These are phyloP conservation scores for Tylopilus rubrobrunneus DNA, from an alignment of 768 basidiomycete genomes.

Conservation along the genomic window DNA sequence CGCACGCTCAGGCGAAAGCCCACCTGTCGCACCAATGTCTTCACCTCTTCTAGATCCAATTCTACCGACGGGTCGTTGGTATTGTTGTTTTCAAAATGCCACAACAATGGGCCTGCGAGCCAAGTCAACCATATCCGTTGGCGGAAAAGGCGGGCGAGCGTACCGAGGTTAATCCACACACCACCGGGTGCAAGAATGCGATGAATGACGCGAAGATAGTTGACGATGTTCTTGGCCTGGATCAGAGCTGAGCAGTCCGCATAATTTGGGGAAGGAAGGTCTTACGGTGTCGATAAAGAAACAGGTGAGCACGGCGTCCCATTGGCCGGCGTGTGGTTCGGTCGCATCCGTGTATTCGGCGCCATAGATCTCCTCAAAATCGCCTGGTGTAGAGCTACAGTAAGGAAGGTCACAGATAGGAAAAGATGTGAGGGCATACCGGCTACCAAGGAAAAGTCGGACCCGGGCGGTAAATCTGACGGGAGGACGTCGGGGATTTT, in stretches of 20 bases:
- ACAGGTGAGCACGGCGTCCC: conserved; percentile 90
- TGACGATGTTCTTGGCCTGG: conserved; percentile 90
- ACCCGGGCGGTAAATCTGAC: conserved; percentile 57
- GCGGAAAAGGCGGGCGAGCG: neutral
- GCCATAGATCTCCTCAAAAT: conserved; percentile 92
- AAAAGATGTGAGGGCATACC: conserved; percentile 40
- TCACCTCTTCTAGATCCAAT: conserved; percentile 86
- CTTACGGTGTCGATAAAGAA: conserved; percentile 94
- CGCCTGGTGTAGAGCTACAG: conserved; percentile 44
- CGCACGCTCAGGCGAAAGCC: conserved; percentile 82
- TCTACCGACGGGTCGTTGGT: conserved; percentile 82
- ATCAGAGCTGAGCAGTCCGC: neutral
- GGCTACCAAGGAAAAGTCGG: conserved; percentile 81
- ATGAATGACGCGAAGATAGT: conserved; percentile 83
- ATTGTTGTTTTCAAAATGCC: conserved; percentile 93
- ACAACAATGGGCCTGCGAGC: conserved; percentile 75
- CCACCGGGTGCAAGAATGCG: conserved; percentile 80
- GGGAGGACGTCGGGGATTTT: conserved; percentile 84
- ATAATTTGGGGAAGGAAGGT: neutral
- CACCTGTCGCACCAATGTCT: conserved; percentile 61
- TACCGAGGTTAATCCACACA: conserved; percentile 83
- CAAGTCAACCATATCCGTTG: too few species aligned
- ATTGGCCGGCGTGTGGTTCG: conserved; percentile 71
- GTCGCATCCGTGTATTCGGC: conserved; percentile 42
- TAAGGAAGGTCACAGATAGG: neutral